Evolutionary conservation across 257 asterid genomes (phyloP).

Genomic region (Solanum lycopersicoides): DNA sequence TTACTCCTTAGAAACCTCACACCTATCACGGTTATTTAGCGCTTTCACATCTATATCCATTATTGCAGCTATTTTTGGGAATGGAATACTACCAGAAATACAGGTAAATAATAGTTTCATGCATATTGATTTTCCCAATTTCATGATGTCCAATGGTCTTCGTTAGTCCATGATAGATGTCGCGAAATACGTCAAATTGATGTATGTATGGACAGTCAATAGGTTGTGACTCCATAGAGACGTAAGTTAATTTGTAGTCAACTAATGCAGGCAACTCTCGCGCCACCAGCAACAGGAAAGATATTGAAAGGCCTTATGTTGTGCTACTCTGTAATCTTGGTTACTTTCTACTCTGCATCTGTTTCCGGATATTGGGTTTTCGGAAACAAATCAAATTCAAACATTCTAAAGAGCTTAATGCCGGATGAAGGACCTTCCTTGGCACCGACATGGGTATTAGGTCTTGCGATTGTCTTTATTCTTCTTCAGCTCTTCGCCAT

Average conservation of each 20-base stretch:
- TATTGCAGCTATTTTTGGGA: slow-evolving; percentile 92
- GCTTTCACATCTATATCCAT: slow-evolving; percentile 89
- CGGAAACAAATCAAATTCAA: slow-evolving; percentile 74
- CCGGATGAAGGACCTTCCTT: slow-evolving; percentile 70
- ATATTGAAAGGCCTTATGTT: slow-evolving; percentile 82
- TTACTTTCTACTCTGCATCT: slow-evolving; percentile 85
- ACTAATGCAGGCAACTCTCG: slow-evolving; percentile 74
- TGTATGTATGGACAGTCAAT: background rate
- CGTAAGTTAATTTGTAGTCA: background rate
- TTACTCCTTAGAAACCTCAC: slow-evolving; percentile 61
- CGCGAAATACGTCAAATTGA: background rate
- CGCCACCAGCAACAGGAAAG: slow-evolving; percentile 95
- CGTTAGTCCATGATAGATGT: background rate
- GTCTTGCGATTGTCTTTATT: slow-evolving; percentile 47
- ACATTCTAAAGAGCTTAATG: slow-evolving; percentile 64
- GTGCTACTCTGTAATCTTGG: slow-evolving; percentile 82
- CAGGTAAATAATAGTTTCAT: slow-evolving; percentile 32
- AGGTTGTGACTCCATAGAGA: background rate
- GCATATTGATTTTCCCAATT: background rate
- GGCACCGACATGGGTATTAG: slow-evolving; percentile 69
- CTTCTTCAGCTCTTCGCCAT: slow-evolving; percentile 80
- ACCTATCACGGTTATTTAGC: slow-evolving; percentile 46
- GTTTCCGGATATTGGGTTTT: slow-evolving; percentile 90
- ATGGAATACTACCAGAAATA: slow-evolving; percentile 92
- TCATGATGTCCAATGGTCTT: background rate